Evolutionary conservation across 2,329 filamentous ascomycete genomes (phyloP).

Genomic region (Teratosphaeria destructans): DNA sequence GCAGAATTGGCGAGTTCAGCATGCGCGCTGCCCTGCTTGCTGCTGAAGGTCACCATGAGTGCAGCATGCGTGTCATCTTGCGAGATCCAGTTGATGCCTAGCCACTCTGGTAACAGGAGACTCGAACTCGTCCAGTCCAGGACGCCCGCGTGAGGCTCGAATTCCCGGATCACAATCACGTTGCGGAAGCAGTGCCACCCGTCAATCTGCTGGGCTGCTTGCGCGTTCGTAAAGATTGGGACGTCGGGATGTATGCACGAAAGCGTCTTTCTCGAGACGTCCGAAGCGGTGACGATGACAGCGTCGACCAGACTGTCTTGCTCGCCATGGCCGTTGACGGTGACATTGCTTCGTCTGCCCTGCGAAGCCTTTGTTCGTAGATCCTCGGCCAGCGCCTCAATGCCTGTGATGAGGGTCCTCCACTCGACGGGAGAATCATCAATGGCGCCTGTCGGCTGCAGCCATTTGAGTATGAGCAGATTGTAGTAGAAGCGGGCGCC

Average conservation of each 20-base stretch:
- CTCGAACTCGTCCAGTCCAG: conserved; percentile 38
- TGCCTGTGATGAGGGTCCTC: conserved; percentile 40
- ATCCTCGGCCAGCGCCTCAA: conserved; percentile 42
- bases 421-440: background rate
- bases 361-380: conserved; percentile 33
- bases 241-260: conserved; percentile 43
- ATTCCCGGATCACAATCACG: conserved; percentile 42
- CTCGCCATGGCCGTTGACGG: conserved; percentile 5
- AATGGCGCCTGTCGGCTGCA: background rate
- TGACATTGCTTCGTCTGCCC: conserved; percentile 13
- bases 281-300: conserved; percentile 41
- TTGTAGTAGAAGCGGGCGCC: conserved; percentile 49
- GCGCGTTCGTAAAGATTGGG: conserved; percentile 49
- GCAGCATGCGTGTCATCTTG: conserved; percentile 50
- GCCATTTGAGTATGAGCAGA: conserved; percentile 57
- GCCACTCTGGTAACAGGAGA: conserved; percentile 46
- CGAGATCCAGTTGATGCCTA: conserved; percentile 50
- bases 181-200: conserved; percentile 50
- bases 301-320: conserved; percentile 41
- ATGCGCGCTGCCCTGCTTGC: conserved; percentile 15
- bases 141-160: conserved; percentile 24
- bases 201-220: conserved; percentile 47
- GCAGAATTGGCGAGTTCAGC: conserved; percentile 10
- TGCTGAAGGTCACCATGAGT: conserved; percentile 47
- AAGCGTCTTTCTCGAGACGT: conserved; percentile 36